These are phyloP conservation scores for Metschnikowia henanensis DNA, from an alignment of 805 yeast species.

Conservation along the genomic window DNA sequence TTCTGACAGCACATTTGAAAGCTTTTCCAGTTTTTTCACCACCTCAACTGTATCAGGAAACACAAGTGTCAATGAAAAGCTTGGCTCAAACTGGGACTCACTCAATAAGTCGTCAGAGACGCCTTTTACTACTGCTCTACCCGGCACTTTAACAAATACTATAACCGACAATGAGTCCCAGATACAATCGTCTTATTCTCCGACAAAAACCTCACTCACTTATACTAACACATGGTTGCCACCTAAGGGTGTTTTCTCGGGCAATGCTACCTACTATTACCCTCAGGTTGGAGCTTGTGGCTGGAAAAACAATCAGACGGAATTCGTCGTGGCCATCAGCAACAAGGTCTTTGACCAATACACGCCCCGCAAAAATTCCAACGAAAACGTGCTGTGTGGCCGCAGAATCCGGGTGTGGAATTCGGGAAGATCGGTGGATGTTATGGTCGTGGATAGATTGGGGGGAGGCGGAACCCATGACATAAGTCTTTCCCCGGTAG, in stretches of 20 bases:
- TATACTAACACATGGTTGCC: neutral
- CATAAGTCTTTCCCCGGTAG: slow-evolving; percentile 60
- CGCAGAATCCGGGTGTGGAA: slow-evolving; percentile 46
- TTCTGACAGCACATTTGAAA: too few species aligned
- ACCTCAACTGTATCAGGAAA: too few species aligned
- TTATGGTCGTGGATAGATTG: slow-evolving; percentile 58
- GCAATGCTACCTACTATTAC: slow-evolving; percentile 51
- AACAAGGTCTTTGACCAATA: slow-evolving; percentile 37
- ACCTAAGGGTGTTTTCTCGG: slow-evolving; percentile 21
- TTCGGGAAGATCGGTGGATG: slow-evolving; percentile 52
- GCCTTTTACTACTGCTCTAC: too few species aligned
- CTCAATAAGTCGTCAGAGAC: too few species aligned
- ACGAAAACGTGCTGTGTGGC: slow-evolving; percentile 53
- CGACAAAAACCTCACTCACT: neutral
- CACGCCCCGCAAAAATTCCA: slow-evolving; percentile 35
- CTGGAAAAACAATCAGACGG: slow-evolving; percentile 39
- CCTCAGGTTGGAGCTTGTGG: slow-evolving; percentile 60
- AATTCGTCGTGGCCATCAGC: slow-evolving; percentile 53
- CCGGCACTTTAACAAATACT: too few species aligned
- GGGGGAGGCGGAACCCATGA: slow-evolving; percentile 51
- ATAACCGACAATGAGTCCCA: too few species aligned
- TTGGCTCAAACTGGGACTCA: too few species aligned
- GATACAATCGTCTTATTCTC: too few species aligned
- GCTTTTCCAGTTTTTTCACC: too few species aligned
- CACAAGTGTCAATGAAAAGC: too few species aligned